Base-by-base conservation (phyloP, 148 eudicot genomes). In the Rhododendron henanense region DNA sequence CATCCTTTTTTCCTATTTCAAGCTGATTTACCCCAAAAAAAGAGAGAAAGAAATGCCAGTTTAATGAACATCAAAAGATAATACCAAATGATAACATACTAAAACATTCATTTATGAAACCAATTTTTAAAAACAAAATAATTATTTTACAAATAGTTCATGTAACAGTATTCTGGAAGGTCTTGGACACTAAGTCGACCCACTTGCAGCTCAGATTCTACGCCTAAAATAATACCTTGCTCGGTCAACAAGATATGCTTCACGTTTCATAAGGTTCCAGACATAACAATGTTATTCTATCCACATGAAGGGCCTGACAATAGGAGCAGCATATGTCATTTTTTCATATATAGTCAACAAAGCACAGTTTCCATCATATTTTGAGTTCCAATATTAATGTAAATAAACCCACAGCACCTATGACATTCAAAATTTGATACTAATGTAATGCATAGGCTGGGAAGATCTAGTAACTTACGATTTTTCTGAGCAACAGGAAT, bases 381-480 rank as follows among this genome's bases (percentile, higher is more conserved):
- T 63, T 79, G 41, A 25, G 11, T 28, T 65, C 71, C 71, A 25
- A 57, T 25, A 55, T 45, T 45, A 33, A 59, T 51, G 69, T 45
- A 83, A 25, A 65, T n/a, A 65, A 65, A 65, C 59, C 25, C 25
- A 47, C 28, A 84, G 25, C 53, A 74, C 23, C 21, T 48, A 33
- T 28, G 31, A 18, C 67, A 63, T 67, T 67, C 19, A 65, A 23
- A 41, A 25, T 47, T 33, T 81, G 6, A 76, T 41, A 75, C 51
- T 63, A 48, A 63, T 53, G 73, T 35, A 83, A 1, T 65, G 76
- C 33, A 45, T 47, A 33, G 31, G 33, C 75, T 21, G 41, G 82
- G 23, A 84, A 69, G 57, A 35, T n/a, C n/a, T 2, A 61, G 19
- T 61, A 47, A 90, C 98, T 95, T 94, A 95, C 99, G 91, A 77